These are phyloP conservation scores for Anthracocystis walkeri DNA, from an alignment of 1,284 basidiomycete genomes.

Conservation along the genomic window DNA sequence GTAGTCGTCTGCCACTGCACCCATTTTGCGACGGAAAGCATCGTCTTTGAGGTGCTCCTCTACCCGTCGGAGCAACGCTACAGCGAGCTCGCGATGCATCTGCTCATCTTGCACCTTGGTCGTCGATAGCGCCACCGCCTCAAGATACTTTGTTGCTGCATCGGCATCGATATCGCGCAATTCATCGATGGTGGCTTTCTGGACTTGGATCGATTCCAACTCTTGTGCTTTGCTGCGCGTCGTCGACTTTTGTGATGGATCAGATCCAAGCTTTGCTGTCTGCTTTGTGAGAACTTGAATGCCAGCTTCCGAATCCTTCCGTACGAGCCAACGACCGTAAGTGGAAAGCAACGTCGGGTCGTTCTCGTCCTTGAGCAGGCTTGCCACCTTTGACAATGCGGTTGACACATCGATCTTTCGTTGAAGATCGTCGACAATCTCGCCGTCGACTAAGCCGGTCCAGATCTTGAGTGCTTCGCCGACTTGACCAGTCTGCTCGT, in stretches of 20 bases:
- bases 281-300: slow-evolving; percentile 48
- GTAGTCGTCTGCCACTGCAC: slow-evolving; percentile 40
- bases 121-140: slow-evolving; percentile 55
- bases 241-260: slow-evolving; percentile 12
- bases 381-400: slow-evolving; percentile 31
- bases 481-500: slow-evolving; percentile 24
- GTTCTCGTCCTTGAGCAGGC: slow-evolving; percentile 17
- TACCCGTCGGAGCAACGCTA: slow-evolving; percentile 24
- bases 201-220: slow-evolving; percentile 32
- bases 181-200: slow-evolving; percentile 45
- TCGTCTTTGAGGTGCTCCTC: slow-evolving; percentile 17
- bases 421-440: slow-evolving; percentile 21
- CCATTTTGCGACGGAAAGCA: slow-evolving; percentile 21
- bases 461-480: slow-evolving; percentile 42
- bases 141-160: slow-evolving; percentile 59
- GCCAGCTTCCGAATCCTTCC: slow-evolving; percentile 52
- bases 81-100: slow-evolving; percentile 51
- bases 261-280: slow-evolving; percentile 6
- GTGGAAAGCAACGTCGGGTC: slow-evolving; percentile 35
- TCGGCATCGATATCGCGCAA: slow-evolving; percentile 46
- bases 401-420: slow-evolving; percentile 14
- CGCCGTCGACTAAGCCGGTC: slow-evolving; percentile 52
- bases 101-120: slow-evolving; percentile 47
- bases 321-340: slow-evolving; percentile 59
- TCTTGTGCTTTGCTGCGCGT: slow-evolving; percentile 35